Percentiles rank a stretch among this genome's conserved stretches.
Conservation (phyloP, 805 yeast genomes). For the Lipomyces anomalus region DNA sequence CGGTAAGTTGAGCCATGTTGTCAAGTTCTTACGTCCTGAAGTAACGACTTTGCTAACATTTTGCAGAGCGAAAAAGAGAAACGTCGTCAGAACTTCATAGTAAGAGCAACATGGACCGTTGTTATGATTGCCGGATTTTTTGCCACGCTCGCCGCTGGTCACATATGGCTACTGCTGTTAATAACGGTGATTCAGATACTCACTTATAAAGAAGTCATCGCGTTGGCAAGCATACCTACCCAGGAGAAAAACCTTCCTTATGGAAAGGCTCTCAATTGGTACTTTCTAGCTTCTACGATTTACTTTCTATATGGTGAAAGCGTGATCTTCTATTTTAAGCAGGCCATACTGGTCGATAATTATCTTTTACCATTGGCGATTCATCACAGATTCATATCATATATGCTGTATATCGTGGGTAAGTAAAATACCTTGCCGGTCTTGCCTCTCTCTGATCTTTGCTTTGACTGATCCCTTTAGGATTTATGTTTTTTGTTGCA, state of each 20-base stretch:
- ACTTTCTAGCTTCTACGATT: constrained; percentile 73
- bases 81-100: constrained; percentile 76
- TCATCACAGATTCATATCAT: constrained; percentile 80
- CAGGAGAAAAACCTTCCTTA: constrained; percentile 76
- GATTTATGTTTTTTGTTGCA: constrained; percentile 84
- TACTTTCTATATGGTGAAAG: constrained; percentile 87
- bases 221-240: constrained; percentile 77
- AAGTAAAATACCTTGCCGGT: too few species aligned
- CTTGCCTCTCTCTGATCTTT: too few species aligned
- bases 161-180: constrained; percentile 66
- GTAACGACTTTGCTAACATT: too few species aligned
- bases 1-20: too few species aligned
- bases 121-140: constrained; percentile 80
- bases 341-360: constrained; percentile 47
- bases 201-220: constrained; percentile 86
- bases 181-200: constrained; percentile 71
- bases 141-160: constrained; percentile 72
- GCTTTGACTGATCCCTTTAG: too few species aligned
- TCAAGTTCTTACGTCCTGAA: too few species aligned
- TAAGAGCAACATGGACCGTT: constrained; percentile 87
- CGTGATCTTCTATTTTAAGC: constrained; percentile 60
- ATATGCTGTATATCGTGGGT: constrained; percentile 54
- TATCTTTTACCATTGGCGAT: constrained; percentile 53
- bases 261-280: constrained; percentile 19
- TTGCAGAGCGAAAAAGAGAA: constrained; percentile 45